Conservation (phyloP, 768 basidiomycete species). For the Neoboletus brunneissimus region DNA sequence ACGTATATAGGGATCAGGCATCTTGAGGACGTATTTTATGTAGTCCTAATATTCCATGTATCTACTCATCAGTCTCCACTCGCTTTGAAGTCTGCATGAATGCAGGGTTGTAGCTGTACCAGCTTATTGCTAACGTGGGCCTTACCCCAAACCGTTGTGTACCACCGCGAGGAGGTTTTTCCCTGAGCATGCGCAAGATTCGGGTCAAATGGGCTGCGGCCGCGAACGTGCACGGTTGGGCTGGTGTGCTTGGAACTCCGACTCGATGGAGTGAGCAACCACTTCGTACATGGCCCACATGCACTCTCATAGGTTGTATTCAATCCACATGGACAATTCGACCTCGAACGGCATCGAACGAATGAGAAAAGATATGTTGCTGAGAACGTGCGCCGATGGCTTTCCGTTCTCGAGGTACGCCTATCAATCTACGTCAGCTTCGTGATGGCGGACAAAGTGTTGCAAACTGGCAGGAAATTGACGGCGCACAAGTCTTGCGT, state of each 20-base stretch:
- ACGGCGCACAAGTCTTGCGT: constrained; percentile 59
- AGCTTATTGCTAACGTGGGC: background rate
- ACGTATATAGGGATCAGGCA: constrained; percentile 33
- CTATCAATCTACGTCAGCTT: background rate
- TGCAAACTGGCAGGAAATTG: constrained; percentile 28
- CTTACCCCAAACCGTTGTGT: background rate
- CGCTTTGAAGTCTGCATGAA: constrained; percentile 19
- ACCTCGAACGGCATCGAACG: constrained; percentile 26
- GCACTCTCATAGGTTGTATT: constrained; percentile 9
- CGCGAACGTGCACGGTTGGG: background rate
- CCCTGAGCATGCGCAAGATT: background rate
- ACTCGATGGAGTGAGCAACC: constrained; percentile 6
- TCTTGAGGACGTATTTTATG: constrained; percentile 37
- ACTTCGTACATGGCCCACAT: constrained; percentile 7
- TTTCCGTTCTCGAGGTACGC: constrained; percentile 37
- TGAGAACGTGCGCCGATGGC: constrained; percentile 23
- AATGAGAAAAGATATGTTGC: constrained; percentile 16
- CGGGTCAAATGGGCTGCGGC: background rate
- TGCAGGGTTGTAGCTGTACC: constrained; percentile 16
- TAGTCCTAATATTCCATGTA: constrained; percentile 32
- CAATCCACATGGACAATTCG: constrained; percentile 21
- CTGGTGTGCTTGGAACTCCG: constrained; percentile 7
- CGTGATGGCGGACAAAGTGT: constrained; percentile 1
- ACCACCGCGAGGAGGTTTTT: background rate
- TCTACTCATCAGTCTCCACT: constrained; percentile 18